phyloP scores from a whole-genome alignment of 2,329 filamentous ascomycete species.

The Ophiostoma pallidulum region DNA sequence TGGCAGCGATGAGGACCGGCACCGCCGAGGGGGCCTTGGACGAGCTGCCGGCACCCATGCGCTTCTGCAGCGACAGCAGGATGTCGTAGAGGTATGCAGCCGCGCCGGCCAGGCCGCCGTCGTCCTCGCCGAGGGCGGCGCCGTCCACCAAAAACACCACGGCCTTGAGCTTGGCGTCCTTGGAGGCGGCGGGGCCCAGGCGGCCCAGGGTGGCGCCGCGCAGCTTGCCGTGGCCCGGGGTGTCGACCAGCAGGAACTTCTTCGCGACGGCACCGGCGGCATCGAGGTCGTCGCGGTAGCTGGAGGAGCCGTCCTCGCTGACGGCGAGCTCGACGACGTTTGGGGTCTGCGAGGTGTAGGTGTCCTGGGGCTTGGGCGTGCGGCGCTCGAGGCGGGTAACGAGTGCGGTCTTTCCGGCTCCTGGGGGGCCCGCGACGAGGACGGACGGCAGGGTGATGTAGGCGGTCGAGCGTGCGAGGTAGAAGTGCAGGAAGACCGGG shows the following conservation, averaged over 20 bases:
- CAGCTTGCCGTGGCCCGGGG: slow-evolving; percentile 91
- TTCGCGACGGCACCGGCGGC: slow-evolving; percentile 47
- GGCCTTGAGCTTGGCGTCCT: slow-evolving; percentile 47
- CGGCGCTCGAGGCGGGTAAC: slow-evolving; percentile 62
- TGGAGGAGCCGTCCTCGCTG: slow-evolving; percentile 35
- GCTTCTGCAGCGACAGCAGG: slow-evolving; percentile 72
- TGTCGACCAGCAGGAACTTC: slow-evolving; percentile 74
- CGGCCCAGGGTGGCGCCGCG: slow-evolving; percentile 56
- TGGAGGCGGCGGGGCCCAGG: slow-evolving; percentile 25
- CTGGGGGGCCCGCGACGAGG: slow-evolving; percentile 70
- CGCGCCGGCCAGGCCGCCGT: slow-evolving; percentile 56
- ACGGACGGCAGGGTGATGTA: slow-evolving; percentile 65
- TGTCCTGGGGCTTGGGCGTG: slow-evolving; percentile 29
- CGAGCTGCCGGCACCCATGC: slow-evolving; percentile 28
- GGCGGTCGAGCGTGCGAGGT: slow-evolving; percentile 58
- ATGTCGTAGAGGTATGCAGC: slow-evolving; percentile 84
- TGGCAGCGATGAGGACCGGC: slow-evolving; percentile 76
- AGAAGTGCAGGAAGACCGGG: slow-evolving; percentile 67
- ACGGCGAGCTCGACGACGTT: slow-evolving; percentile 47
- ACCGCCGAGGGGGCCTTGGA: slow-evolving; percentile 50
- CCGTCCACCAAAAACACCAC: slow-evolving; percentile 88
- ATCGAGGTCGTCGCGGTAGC: slow-evolving; percentile 47
- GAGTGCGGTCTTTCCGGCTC: slow-evolving; percentile 79
- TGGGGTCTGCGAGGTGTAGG: slow-evolving; percentile 46
- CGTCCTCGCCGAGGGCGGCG: slow-evolving; percentile 47